Percentiles rank a stretch among this genome's conserved stretches.
These are phyloP conservation scores for Vachellia collinsii DNA, from an alignment of 306 rosid species.

Conservation along the genomic window DNA sequence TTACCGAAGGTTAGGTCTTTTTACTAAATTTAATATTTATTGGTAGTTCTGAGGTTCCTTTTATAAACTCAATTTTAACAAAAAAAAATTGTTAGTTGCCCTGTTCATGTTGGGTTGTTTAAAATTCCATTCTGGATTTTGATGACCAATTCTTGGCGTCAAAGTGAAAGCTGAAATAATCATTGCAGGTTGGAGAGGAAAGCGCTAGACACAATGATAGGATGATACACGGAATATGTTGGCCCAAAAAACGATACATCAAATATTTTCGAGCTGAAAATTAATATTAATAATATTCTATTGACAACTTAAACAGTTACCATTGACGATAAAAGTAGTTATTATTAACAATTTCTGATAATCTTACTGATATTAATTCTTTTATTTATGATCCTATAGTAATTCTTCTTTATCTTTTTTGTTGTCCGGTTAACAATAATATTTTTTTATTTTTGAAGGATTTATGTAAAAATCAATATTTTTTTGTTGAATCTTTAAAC, in stretches of 20 bases:
- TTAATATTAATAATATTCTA: too few species aligned
- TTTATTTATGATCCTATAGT: too few species aligned
- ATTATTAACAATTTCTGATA: too few species aligned
- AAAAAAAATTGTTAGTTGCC: background rate
- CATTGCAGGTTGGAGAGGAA: conserved; percentile 16
- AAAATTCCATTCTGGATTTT: conserved; percentile 18
- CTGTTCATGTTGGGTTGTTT: conserved; percentile 1
- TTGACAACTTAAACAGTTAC: too few species aligned
- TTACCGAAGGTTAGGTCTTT: too few species aligned
- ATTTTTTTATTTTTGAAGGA: background rate
- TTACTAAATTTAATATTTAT: too few species aligned
- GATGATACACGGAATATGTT: background rate
- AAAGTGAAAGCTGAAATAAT: conserved; percentile 41
- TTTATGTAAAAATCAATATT: background rate
- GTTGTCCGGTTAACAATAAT: background rate
- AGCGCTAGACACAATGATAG: conserved; percentile 3
- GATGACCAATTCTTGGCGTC: conserved; percentile 36
- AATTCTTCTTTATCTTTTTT: too few species aligned
- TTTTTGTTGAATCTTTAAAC: background rate
- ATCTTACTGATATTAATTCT: too few species aligned
- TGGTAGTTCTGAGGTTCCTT: background rate
- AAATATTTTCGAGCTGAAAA: too few species aligned
- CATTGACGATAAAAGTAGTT: too few species aligned
- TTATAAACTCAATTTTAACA: background rate
- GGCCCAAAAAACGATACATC: too few species aligned